These are phyloP conservation scores for Alternaria triticina DNA, from an alignment of 2,329 filamentous ascomycete genomes.

Conservation along the genomic window DNA sequence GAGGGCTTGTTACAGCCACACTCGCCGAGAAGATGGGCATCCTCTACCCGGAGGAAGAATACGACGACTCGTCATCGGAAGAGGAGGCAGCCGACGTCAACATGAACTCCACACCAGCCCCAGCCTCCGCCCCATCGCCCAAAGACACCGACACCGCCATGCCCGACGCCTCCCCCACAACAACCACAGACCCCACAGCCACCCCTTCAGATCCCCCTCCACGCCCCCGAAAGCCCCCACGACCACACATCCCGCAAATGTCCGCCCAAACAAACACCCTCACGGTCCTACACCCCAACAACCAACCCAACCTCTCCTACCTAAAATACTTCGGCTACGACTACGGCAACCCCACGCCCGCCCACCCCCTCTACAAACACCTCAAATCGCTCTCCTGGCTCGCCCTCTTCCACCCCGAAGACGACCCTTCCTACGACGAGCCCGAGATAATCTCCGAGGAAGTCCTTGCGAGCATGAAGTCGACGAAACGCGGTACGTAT, in stretches of 20 bases:
- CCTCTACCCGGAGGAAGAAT: conserved; percentile 60
- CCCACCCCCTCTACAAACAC: conserved; percentile 81
- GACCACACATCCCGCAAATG: conserved; percentile 58
- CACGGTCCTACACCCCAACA: conserved; percentile 80
- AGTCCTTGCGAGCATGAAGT: conserved; percentile 74
- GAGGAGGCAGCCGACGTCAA: not conserved
- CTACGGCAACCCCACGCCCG: conserved; percentile 63
- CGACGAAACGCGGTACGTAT: conserved; percentile 81
- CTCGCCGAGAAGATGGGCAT: conserved; percentile 90
- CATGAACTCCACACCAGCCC: conserved; percentile 6
- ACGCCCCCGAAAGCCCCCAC: conserved; percentile 35
- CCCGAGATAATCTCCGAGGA: conserved; percentile 66
- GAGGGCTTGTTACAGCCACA: conserved; percentile 79
- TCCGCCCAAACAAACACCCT: conserved; percentile 76
- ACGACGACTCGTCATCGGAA: conserved; percentile 31
- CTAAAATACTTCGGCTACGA: conserved; percentile 92
- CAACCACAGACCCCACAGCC: conserved; percentile 4
- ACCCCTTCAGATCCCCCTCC: conserved; percentile 30
- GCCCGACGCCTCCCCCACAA: conserved; percentile 20
- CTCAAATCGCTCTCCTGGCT: conserved; percentile 90
- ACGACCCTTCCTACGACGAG: conserved; percentile 76
- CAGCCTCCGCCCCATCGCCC: not conserved
- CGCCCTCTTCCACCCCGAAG: conserved; percentile 78
- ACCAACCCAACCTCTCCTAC: conserved; percentile 85
- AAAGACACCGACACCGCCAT: conserved; percentile 3